Conservation (phyloP, 768 basidiomycete genomes). For the Pleurotus eryngii region DNA sequence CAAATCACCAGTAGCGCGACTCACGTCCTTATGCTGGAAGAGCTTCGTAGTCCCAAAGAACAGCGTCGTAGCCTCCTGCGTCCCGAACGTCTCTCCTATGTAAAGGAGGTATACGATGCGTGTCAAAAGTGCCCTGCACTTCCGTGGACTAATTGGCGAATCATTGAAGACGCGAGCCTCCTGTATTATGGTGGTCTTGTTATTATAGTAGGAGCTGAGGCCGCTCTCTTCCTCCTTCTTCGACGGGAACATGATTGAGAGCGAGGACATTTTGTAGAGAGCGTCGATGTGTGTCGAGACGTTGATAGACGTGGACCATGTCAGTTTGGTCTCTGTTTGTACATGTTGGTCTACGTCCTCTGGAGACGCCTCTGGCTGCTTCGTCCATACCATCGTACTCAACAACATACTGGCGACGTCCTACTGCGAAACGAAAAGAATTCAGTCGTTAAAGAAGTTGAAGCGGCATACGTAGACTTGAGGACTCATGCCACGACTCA, state of each 20-base stretch:
- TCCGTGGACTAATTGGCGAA: constrained; percentile 95
- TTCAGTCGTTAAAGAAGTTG: no score
- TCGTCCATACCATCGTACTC: no score
- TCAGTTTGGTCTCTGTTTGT: constrained; percentile 30
- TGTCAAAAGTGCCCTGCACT: constrained; percentile 94
- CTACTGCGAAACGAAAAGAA: no score
- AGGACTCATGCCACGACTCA: neutral
- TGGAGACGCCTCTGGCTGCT: neutral
- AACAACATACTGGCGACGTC: no score
- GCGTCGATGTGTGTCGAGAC: constrained; percentile 13
- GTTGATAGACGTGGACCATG: constrained; percentile 36
- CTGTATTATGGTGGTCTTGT: constrained; percentile 97
- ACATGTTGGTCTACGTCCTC: constrained; percentile 24
- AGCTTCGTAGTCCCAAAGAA: constrained; percentile 99
- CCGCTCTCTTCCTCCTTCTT: constrained; percentile 98
- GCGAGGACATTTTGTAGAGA: constrained; percentile 40
- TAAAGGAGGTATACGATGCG: constrained; percentile 96
- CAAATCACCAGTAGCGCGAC: constrained; percentile 29
- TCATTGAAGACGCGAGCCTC: constrained; percentile 99
- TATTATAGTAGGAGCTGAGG: constrained; percentile 89
- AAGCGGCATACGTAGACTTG: no score
- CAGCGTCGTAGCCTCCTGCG: constrained; percentile 94
- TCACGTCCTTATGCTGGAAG: constrained; percentile 98
- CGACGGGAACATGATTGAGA: constrained; percentile 69
- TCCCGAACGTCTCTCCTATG: constrained; percentile 90